Evolutionary conservation across 2,329 filamentous ascomycete genomes (phyloP), one percentile per base, ranked within the genome.

Genomic region (Ophioceras dolichostomum): DNA sequence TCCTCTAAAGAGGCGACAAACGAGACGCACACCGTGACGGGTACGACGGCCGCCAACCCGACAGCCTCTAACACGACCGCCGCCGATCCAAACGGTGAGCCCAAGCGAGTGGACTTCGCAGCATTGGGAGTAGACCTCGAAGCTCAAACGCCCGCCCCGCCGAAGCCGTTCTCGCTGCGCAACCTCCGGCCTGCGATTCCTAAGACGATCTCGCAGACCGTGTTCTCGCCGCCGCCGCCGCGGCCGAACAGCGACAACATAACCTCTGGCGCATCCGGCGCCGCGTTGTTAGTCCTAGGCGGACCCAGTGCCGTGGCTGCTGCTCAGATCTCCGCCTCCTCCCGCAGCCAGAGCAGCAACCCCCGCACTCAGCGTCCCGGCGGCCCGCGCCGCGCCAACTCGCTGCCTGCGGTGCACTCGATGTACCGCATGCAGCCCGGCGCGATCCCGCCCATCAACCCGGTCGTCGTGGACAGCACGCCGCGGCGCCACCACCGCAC

Each of bases 121-220:
- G 41, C n/a, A n/a, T n/a, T 63, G 4, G 51, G 53, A 1, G 47
- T 54, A 6, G 49, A 56, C 12, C 28, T 53, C 2, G 53, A 56
- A 34, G 48, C 47, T 1, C 51, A 49, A 55, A 53, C 44, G 41
- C 49, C 40, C 56, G 64, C 54, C 45, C 41, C 40, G 1, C 37
- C 47, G 5, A 49, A 46, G 41, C 51, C 52, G 3, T 55, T 55
- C 37, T 48, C 62, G 41, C 47, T 70, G 17, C 65, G 67, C 28
- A 61, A 61, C 27, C 56, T 66, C 24, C 62, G 68, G 18, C 68
- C 72, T 13, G 34, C 41, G 6, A 60, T 63, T 18, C 65, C 72
- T 3, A 73, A 70, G 41, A 62, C 73, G 21, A 62, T 79, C 2
- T 69, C 72, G 1, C 70, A 73, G 50, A 77, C 68, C 38, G 72